Evolutionary conservation across 225 moss, liverwort and hornwort species (phyloP).

Genomic region (Takakia lepidozioides): DNA sequence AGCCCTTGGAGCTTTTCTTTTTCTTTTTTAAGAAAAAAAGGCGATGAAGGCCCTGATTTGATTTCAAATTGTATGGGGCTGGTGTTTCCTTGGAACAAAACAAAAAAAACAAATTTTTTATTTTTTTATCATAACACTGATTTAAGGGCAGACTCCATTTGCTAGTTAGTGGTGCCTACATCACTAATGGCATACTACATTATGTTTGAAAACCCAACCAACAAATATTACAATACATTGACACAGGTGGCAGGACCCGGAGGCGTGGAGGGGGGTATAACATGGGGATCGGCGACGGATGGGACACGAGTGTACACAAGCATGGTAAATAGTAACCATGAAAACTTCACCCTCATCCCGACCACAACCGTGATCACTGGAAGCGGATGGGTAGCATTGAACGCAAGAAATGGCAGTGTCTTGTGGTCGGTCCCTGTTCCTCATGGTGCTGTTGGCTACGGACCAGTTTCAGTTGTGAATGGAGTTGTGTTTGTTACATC

Average conservation of each 20-base stretch:
- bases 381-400: slow-evolving; percentile 28
- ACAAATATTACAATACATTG: too few species aligned
- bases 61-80: too few species aligned
- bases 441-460: not conserved
- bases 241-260: slow-evolving; percentile 17
- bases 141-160: too few species aligned
- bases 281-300: slow-evolving; percentile 14
- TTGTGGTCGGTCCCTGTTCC: slow-evolving; percentile 20
- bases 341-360: slow-evolving; percentile 1
- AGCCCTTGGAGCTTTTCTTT: too few species aligned
- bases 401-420: slow-evolving; percentile 9
- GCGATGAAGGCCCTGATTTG: too few species aligned
- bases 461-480: slow-evolving; percentile 5
- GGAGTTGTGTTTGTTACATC: slow-evolving; percentile 1
- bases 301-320: slow-evolving; percentile 4
- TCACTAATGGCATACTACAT: too few species aligned
- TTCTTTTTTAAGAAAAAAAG: too few species aligned
- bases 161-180: too few species aligned
- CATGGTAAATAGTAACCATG: slow-evolving; percentile 1
- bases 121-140: too few species aligned
- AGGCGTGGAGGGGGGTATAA: slow-evolving; percentile 7
- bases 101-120: too few species aligned
- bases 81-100: too few species aligned
- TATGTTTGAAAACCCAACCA: too few species aligned
- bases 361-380: not conserved